Evolutionary conservation across 495 filamentous ascomycete species (phyloP).

Genomic region (Penicillium desertorum): DNA sequence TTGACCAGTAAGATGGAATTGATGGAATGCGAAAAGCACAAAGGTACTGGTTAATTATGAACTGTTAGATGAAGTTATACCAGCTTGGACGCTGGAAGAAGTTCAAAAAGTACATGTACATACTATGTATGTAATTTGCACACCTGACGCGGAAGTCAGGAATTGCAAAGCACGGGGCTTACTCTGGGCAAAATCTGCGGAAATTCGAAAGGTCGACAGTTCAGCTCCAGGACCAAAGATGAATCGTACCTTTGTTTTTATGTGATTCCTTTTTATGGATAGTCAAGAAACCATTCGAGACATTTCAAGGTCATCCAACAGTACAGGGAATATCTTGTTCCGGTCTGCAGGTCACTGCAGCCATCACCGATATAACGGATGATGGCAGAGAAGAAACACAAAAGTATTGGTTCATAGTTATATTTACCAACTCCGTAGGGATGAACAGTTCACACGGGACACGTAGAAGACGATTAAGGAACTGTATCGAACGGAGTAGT

Average conservation of each 20-base stretch:
- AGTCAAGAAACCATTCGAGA: background rate
- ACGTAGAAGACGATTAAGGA: background rate
- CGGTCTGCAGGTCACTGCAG: constrained; percentile 18
- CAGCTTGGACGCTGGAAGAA: background rate
- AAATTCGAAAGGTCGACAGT: background rate
- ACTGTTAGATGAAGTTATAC: background rate
- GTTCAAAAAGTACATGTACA: background rate
- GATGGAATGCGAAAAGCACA: background rate
- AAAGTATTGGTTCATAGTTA: background rate
- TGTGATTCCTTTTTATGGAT: constrained; percentile 1
- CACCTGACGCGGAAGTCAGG: constrained; percentile 2
- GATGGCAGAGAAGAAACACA: constrained; percentile 12
- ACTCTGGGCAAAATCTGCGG: background rate
- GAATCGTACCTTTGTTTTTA: background rate
- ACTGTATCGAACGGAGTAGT: background rate
- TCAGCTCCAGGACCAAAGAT: background rate
- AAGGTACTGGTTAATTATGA: background rate
- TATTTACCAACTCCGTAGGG: no score
- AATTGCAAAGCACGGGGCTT: constrained; percentile 10
- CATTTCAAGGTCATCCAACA: constrained; percentile 4
- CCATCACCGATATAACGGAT: constrained; percentile 16
- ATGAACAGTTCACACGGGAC: background rate
- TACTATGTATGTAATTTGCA: background rate
- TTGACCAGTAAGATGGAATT: background rate
- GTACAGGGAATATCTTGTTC: constrained; percentile 16